Evolutionary conservation across 805 yeast species (phyloP), one percentile per base, ranked within the genome.

Genomic region (Yarrowia sp.): DNA sequence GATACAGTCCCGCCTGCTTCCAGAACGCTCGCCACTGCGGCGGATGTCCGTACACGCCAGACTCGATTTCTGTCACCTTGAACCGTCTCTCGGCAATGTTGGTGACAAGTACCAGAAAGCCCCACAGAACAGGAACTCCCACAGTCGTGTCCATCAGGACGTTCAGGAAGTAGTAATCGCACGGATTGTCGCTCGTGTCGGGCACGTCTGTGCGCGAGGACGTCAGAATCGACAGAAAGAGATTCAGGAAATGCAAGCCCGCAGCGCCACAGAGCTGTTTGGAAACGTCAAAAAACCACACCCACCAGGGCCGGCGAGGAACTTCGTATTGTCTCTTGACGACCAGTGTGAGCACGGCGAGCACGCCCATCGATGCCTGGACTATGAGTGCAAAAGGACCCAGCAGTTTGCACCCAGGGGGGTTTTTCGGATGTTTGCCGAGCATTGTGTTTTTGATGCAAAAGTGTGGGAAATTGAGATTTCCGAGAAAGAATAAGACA

Each of bases 141-240:
- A 92, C 80, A 0, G 99, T 93, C 41, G 98, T 92, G 72, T 93
- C 99, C 70, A 93, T 82, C 27, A 93, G 79, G 36, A 93, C 81
- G 69, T 89, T 93, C 61, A 94, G 77, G 70, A 93, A 93, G 76
- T 94, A 93, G 94, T 97, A 94, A 67, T 90, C 93, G 73, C 98
- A 94, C 7, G 97, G 96, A 65, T 85, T 86, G 53, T 80, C 82
- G 35, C 74, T 71, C 24, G 73, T 65, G 62, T 71, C 77, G 10
- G 79, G 78, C 61, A 74, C 72, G 38, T 69, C 69, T 32, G 66
- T 68, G 18, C 66, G 51, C 22, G 67, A 70, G 44, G 74, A 70
- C 42, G 75, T 69, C 29, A 90, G 63, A 6, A 90, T 81, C 36
- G 97, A 87, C 44, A 90, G 75, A 13, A 83, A 72, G 9, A 93